A percentile compares a stretch with the other conserved stretches of the same genome.
phyloP scores from a whole-genome alignment of 768 basidiomycete species.

The Mycena kentingensis region DNA sequence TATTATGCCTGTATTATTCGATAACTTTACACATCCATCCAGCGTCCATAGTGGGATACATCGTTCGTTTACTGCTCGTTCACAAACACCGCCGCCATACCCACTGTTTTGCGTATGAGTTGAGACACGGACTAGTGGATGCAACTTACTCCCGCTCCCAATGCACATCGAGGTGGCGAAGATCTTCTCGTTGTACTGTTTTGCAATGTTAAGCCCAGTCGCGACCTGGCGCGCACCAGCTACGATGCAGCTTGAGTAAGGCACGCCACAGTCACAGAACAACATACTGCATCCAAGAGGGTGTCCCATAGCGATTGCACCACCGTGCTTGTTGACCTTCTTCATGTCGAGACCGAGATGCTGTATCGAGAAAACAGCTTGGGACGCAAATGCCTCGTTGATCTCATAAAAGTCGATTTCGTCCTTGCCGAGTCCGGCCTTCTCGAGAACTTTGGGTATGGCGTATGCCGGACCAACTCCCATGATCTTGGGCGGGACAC shows the following conservation, averaged over 20 bases:
- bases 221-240: slow-evolving; percentile 88
- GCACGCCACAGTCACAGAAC: slow-evolving; percentile 3
- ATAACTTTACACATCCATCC: too few species aligned
- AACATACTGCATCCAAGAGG: slow-evolving; percentile 81
- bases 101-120: slow-evolving; percentile 61
- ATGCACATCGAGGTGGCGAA: slow-evolving; percentile 94
- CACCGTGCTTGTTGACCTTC: slow-evolving; percentile 87
- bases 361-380: slow-evolving; percentile 74
- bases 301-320: slow-evolving; percentile 88
- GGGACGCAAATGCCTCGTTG: slow-evolving; percentile 88
- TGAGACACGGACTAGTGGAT: neutral
- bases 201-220: slow-evolving; percentile 80
- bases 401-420: slow-evolving; percentile 93
- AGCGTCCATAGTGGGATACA: too few species aligned
- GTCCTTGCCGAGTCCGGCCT: slow-evolving; percentile 60
- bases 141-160: slow-evolving; percentile 40
- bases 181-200: slow-evolving; percentile 71
- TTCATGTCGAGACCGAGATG: slow-evolving; percentile 68
- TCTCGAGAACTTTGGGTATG: slow-evolving; percentile 72
- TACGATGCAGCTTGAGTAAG: slow-evolving; percentile 27
- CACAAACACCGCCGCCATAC: slow-evolving; percentile 86
- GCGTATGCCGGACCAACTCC: slow-evolving; percentile 91
- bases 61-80: slow-evolving; percentile 74
- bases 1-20: too few species aligned
- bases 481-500: slow-evolving; percentile 88